Base-by-base conservation (phyloP, 257 asterid genomes). In the Cordia subcordata region DNA sequence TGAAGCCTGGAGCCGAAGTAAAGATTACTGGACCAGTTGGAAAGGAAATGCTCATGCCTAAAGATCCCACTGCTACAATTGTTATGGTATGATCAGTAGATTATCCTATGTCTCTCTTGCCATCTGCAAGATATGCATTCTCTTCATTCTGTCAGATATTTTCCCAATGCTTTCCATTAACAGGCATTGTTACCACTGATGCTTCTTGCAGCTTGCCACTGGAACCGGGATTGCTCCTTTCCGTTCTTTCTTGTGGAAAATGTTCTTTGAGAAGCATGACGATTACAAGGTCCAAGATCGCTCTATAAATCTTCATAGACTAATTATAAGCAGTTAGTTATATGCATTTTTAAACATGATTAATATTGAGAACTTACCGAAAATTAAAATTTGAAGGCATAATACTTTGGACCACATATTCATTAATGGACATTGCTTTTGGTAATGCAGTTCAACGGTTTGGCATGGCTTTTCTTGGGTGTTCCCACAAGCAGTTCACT, bases 171-270 rank as follows among this genome's bases (percentile, higher is more conserved):
- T 19, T 33, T 18, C 4, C 51, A 0, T 59, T 66, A 68, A 62
- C 56, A 54, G n/a, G 63, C 57, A 49, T 58, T 58, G 46, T 58
- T 57, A 14, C 60, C 56, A 60, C 17, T 58, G 49, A 37, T 13
- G 65, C 65, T 44, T 44, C 4, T 37, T 75, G 72, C 75, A 88
- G 98, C 98, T 92, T 71, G 98, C 74, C 49, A 92, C 96, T 5
- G 98, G 98, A 62, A 92, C 98, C 60, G 98, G 98, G 39, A 92
- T 92, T 61, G 96, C 98, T 69, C 98, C 98, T 49, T 92, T 92
- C 84, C 93, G 98, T 38, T 69, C 87, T 20, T 92, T 88, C 79
- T 69, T 92, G 79, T 92, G 98, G 98, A 92, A 88, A 73, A 88
- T 88, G 90, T 92, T 88, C 85, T 92, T 92, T 15, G 96, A 92